Base-by-base conservation (phyloP, 805 yeast genomes). In the Candida tibetensis region DNA sequence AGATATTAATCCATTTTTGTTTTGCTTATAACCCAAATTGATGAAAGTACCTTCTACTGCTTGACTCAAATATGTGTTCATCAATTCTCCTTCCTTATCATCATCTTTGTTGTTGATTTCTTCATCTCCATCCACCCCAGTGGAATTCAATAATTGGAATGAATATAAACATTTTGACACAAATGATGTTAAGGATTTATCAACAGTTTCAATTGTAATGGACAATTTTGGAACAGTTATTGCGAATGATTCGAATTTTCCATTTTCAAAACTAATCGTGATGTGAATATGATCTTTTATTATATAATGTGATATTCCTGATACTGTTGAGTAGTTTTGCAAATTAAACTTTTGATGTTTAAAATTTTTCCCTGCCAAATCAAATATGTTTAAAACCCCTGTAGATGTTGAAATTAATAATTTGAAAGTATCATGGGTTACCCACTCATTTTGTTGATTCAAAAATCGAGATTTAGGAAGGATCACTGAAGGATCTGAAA, bases 11-110 rank as follows among this genome's bases (percentile, higher is more conserved):
- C 58, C 60, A 32, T 45, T 47, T 7, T 36, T 29, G 15, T 44
- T 41, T 15, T 50, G 30, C 9, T 47, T 48, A 14, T 47, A 47
- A 2, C 62, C 65, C 28, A 52, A 58, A 26, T 51, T 55, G 7
- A 57, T 43, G 17, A 62, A 51, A 17, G 48, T 46, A 1, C 67
- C 69, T 25, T 57, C 68, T 5, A 51, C 40, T 2, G 44, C 41
- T 5, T 50, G 52, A 21, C 46, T 10, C 26, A 7, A 25, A 18
- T 27, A 25, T 22, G 6, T 14, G 19, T 9, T 9, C 14, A 8
- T 3, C 30, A 23, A 15, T 4, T 15, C 6, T 18, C 28, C 17
- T 37, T 32, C 17, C 18, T 16, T 35, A 21, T 28, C 17, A 22
- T 34, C 25, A 10, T 21, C 25, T 7, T 21, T 10, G 9, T 37